Base-by-base conservation (phyloP, 257 asterid genomes). In the Agastache rugosa region DNA sequence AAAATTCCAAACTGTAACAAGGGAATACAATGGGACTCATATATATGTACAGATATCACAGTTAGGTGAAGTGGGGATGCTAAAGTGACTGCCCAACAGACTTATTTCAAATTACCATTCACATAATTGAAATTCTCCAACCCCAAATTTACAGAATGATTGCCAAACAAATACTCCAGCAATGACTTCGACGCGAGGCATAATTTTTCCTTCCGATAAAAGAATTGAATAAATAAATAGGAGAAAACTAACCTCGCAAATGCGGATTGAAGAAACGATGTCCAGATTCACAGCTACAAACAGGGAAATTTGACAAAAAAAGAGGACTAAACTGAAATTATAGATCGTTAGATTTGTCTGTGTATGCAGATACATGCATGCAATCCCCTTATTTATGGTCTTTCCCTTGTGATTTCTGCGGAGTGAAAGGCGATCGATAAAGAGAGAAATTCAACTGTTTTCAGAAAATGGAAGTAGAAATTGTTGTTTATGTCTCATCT, bases 21-120 rank as follows among this genome's bases (percentile, higher is more conserved):
- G 76, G 75, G 61, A 77, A 62, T 60, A 76, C 78, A 63, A 66
- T 37, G 69, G 54, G 60, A 67, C 77, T 71, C 80, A 37, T 76
- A 75, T 54, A 77, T 76, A 75, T 35, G 68, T 20, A 39, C 44
- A 76, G 12, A 17, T 51, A 61, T 53, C 75, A 35, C 64, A 65
- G 90, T 87, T 86, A 88, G 90, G 97, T 92, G 66, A 82, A 84
- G 87, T 90, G 88, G 91, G 71, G 75, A 76, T 73, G 62, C 71
- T 73, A 81, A 77, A 88, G 73, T 79, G 91, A 92, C 96, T 62
- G 77, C 78, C 76, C 88, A 92, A 83, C 97, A 84, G 84, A 84
- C 80, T 77, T 50, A 47, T 27, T 78, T 29, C 76, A 69, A 77
- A 19, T 75, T 25, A 35, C 2, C 63, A 59, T 63, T 12, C 61